phyloP scores from a whole-genome alignment of 331 rosid genomes.

The Cydonia oblonga region DNA sequence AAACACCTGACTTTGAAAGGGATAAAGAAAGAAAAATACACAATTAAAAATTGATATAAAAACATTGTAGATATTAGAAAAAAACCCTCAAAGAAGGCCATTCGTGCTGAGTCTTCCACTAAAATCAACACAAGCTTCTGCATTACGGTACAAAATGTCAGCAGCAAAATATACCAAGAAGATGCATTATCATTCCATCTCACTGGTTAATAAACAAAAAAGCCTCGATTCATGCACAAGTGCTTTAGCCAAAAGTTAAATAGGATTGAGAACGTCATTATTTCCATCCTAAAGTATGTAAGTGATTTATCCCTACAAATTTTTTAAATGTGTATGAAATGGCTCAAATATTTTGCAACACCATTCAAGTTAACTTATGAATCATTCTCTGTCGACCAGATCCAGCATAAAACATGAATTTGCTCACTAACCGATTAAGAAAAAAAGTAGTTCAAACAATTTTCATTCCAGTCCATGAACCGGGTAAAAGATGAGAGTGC shows the following conservation, averaged over 20 bases:
- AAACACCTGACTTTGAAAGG: background rate
- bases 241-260: background rate
- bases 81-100: constrained; percentile 1
- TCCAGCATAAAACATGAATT: background rate
- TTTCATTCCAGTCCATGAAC: background rate
- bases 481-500: background rate
- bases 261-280: background rate
- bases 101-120: background rate
- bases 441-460: background rate
- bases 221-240: background rate
- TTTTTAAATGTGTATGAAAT: background rate
- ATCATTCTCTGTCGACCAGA: background rate
- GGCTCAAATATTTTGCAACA: background rate
- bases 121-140: constrained; percentile 6
- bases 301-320: background rate
- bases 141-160: background rate
- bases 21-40: background rate
- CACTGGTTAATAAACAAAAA: background rate
- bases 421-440: background rate
- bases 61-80: background rate
- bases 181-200: background rate
- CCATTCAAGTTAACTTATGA: background rate
- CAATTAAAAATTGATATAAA: background rate
- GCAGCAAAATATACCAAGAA: background rate
- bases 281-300: background rate